These are phyloP conservation scores for Sporopachydermia cereana DNA, from an alignment of 1,139 yeast species.

Conservation along the genomic window DNA sequence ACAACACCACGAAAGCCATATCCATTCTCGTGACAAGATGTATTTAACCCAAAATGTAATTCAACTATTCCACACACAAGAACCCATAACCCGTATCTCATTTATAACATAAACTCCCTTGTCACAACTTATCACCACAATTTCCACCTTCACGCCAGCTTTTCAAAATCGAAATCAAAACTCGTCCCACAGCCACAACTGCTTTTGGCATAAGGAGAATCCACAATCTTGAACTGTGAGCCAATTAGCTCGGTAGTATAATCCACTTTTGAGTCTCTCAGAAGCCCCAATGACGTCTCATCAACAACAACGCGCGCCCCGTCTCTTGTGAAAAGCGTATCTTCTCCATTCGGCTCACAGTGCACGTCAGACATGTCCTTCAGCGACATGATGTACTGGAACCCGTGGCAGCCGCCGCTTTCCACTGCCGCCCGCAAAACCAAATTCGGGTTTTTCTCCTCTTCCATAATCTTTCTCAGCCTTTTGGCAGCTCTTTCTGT, in stretches of 20 bases:
- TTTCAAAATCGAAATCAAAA: slow-evolving; percentile 76
- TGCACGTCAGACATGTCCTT: slow-evolving; percentile 33
- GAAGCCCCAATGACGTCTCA: slow-evolving; percentile 64
- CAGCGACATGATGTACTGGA: slow-evolving; percentile 71
- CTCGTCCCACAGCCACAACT: slow-evolving; percentile 97
- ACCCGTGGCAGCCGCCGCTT: slow-evolving; percentile 98
- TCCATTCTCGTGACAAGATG: no score
- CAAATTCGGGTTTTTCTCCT: slow-evolving; percentile 48
- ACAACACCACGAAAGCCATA: no score
- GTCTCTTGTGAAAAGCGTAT: slow-evolving; percentile 51
- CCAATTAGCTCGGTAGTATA: slow-evolving; percentile 92
- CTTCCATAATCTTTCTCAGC: slow-evolving; percentile 41
- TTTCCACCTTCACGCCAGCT: slow-evolving; percentile 17
- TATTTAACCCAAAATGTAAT: no score
- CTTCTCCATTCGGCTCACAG: slow-evolving; percentile 31
- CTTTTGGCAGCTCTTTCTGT: slow-evolving; percentile 39
- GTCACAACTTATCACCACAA: no score
- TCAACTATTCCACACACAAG: no score
- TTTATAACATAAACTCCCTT: no score
- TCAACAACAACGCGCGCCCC: slow-evolving; percentile 70
- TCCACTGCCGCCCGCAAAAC: slow-evolving; percentile 75
- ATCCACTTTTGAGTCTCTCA: slow-evolving; percentile 80
- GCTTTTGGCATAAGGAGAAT: slow-evolving; percentile 81
- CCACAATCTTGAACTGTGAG: slow-evolving; percentile 81
- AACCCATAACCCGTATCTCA: no score